These are phyloP conservation scores for Globisporangium paroecandrum DNA, from an alignment of 352 stramenopile species.

Conservation along the genomic window DNA sequence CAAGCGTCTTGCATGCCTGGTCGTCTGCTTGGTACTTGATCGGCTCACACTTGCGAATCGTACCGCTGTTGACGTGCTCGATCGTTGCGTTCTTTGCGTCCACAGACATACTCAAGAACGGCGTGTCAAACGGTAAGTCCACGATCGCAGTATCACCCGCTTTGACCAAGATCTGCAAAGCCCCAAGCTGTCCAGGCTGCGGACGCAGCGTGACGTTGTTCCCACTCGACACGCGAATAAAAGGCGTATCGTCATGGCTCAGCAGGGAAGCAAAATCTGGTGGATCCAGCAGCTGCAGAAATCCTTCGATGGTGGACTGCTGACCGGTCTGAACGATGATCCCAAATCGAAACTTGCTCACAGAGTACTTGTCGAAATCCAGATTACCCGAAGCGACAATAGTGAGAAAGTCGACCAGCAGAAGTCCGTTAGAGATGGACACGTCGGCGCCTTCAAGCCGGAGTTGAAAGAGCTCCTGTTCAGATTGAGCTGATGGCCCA, in stretches of 20 bases:
- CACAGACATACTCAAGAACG: conserved; percentile 45
- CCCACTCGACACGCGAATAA: conserved; percentile 31
- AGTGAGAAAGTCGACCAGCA: conserved; percentile 36
- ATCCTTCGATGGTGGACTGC: conserved; percentile 38
- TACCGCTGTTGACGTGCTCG: conserved; percentile 38
- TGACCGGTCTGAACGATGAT: conserved; percentile 30
- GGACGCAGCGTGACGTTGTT: conserved; percentile 42
- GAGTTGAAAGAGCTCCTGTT: conserved; percentile 38
- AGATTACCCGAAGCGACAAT: conserved; percentile 28
- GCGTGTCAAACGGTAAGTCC: conserved; percentile 57
- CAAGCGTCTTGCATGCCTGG: conserved; percentile 34
- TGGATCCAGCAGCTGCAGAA: conserved; percentile 33
- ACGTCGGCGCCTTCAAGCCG: conserved; percentile 31
- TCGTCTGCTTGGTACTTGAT: conserved; percentile 41
- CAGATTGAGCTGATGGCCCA: conserved; percentile 39
- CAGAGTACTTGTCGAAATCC: conserved; percentile 65
- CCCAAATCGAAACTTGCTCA: conserved; percentile 49
- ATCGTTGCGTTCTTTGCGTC: conserved; percentile 45
- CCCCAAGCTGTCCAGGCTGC: conserved; percentile 47
- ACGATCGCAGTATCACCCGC: conserved; percentile 30
- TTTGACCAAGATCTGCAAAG: conserved; percentile 29
- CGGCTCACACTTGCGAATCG: conserved; percentile 37
- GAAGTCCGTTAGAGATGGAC: conserved; percentile 50
- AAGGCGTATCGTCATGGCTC: not conserved
- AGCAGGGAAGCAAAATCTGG: not conserved